These are phyloP conservation scores for Bisporella sp. DNA, from an alignment of 2,329 filamentous ascomycete genomes.

Conservation along the genomic window DNA sequence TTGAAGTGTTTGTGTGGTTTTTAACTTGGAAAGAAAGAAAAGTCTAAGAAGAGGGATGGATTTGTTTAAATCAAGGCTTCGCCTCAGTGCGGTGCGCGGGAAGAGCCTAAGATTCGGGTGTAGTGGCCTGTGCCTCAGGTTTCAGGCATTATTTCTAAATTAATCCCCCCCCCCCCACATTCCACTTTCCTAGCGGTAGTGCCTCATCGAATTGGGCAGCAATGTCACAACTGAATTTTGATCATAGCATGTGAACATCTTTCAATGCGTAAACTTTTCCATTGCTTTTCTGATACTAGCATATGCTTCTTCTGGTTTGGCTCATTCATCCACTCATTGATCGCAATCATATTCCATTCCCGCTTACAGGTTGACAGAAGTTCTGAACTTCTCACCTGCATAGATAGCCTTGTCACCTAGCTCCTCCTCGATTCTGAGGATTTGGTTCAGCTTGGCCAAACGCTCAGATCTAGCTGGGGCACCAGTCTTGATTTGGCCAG, in stretches of 20 bases:
- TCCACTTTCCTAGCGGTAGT: no score
- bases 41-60: not conserved
- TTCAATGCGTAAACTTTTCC: not conserved
- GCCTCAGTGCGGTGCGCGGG: no score
- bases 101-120: no score
- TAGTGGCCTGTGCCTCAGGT: no score
- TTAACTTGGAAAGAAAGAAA: not conserved
- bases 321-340: conserved; percentile 9
- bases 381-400: conserved; percentile 89
- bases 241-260: no score
- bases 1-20: no score
- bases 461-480: conserved; percentile 94
- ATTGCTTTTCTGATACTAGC: not conserved
- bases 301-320: conserved; percentile 4
- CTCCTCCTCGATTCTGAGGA: conserved; percentile 99
- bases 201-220: no score
- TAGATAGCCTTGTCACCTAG: conserved; percentile 87
- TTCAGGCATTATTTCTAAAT: no score
- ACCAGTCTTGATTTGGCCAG: conserved; percentile 98
- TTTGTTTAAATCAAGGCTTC: not conserved
- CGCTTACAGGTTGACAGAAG: conserved; percentile 78
- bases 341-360: not conserved
- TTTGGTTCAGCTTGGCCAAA: conserved; percentile 99
- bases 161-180: no score
- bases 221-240: no score